Percentiles rank a stretch among this genome's conserved stretches.
Evolutionary conservation across 345 rosid genomes (phyloP).

Genomic region (Syzygium aqueum): DNA sequence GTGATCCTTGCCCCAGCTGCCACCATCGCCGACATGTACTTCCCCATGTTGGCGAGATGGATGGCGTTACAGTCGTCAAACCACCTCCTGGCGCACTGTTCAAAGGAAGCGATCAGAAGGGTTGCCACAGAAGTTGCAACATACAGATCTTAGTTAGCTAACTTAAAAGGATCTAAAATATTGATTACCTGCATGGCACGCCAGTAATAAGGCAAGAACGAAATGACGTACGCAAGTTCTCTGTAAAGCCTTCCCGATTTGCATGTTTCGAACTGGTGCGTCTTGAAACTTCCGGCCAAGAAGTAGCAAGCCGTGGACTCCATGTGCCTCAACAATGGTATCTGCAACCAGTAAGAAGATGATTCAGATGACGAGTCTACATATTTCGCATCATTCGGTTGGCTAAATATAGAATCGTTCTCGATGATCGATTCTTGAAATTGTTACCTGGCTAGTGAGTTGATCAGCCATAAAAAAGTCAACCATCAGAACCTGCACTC

Average conservation of each 20-base stretch:
- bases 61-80: constrained; percentile 44
- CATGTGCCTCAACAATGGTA: constrained; percentile 78
- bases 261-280: constrained; percentile 69
- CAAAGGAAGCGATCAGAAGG: not conserved
- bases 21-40: constrained; percentile 93
- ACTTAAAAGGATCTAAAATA: not conserved
- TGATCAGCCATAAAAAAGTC: constrained; percentile 99
- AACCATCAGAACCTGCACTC: constrained; percentile 70
- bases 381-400: not conserved
- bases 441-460: constrained; percentile 88
- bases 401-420: not conserved
- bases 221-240: constrained; percentile 75
- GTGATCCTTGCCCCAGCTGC: constrained; percentile 94
- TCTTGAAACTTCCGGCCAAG: constrained; percentile 62
- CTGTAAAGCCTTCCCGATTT: constrained; percentile 50
- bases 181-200: constrained; percentile 91
- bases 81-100: constrained; percentile 91
- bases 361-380: not conserved
- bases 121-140: not conserved
- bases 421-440: not conserved
- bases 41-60: constrained; percentile 94
- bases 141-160: not conserved
- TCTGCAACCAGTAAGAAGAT: constrained; percentile 23
- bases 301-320: constrained; percentile 87
- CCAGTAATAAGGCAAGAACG: constrained; percentile 91